Evolutionary conservation across 176 grass and related monocot genomes (phyloP).

Genomic region (Rhynchospora breviuscula): DNA sequence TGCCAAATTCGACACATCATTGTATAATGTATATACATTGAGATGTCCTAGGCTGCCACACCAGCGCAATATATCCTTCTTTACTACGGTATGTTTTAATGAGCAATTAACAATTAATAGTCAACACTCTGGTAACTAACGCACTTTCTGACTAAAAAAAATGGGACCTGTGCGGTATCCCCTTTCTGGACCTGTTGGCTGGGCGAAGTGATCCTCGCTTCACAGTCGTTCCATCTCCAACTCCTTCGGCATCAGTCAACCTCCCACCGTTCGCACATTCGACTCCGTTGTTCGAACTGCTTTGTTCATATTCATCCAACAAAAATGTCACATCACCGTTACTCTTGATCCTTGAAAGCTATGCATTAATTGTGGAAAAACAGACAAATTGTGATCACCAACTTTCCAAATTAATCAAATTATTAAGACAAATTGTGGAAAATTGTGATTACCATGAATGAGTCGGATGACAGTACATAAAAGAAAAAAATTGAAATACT

Average conservation of each 20-base stretch:
- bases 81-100: not conserved
- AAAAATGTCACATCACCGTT: constrained; percentile 9
- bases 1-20: not conserved
- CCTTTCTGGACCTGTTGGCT: constrained; percentile 34
- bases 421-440: too few species aligned
- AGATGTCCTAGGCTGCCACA: not conserved
- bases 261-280: not conserved
- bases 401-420: not conserved
- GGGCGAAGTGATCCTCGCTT: not conserved
- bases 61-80: not conserved
- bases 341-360: constrained; percentile 40
- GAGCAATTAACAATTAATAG: not conserved
- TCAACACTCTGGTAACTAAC: too few species aligned
- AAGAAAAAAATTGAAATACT: too few species aligned
- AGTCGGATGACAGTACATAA: too few species aligned
- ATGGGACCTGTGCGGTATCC: constrained; percentile 39
- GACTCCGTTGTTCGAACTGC: not conserved
- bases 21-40: not conserved
- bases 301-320: not conserved
- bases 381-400: not conserved
- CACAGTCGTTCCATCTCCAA: not conserved
- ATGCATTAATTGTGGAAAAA: not conserved
- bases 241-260: not conserved
- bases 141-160: constrained; percentile 21
- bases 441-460: too few species aligned